Evolutionary conservation across 2,329 filamentous ascomycete species (phyloP).

Genomic region (Pestalotiopsis sp.): DNA sequence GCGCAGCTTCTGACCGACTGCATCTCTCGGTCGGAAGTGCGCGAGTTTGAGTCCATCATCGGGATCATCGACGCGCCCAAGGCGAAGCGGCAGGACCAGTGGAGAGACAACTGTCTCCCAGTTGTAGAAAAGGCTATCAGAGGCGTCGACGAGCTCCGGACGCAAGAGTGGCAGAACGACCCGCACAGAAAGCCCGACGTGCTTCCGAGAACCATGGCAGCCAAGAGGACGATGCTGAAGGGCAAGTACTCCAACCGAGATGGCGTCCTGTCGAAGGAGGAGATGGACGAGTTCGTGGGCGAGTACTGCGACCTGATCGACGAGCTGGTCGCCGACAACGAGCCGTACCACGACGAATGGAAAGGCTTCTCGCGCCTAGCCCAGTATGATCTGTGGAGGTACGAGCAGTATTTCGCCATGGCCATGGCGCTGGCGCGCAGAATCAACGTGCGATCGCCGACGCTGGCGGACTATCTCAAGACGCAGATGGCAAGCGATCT

Average conservation of each 20-base stretch:
- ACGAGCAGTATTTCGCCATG: background rate
- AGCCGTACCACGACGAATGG: conserved; percentile 8
- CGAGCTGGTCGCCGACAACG: background rate
- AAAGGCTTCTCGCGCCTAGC: background rate
- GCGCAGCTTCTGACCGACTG: background rate
- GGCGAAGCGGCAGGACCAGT: background rate
- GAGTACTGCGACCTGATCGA: background rate
- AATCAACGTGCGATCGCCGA: background rate
- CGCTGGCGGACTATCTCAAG: background rate
- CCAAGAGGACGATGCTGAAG: conserved; percentile 12
- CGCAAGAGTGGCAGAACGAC: conserved; percentile 10
- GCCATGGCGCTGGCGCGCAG: background rate
- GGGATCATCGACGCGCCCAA: background rate
- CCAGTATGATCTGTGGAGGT: background rate
- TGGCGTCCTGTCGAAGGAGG: background rate
- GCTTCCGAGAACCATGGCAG: conserved; percentile 14
- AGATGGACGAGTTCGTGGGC: background rate
- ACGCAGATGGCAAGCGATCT: background rate
- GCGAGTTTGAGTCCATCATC: background rate
- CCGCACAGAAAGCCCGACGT: conserved; percentile 5
- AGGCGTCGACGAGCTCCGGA: conserved; percentile 18
- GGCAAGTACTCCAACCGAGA: background rate
- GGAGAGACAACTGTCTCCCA: conserved; percentile 23
- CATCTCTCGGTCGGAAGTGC: background rate
- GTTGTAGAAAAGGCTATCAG: conserved; percentile 22